A percentile compares a stretch with the other conserved stretches of the same genome.
These are phyloP conservation scores for Spergularia marina DNA, from an alignment of 148 eudicot species.

Conservation along the genomic window DNA sequence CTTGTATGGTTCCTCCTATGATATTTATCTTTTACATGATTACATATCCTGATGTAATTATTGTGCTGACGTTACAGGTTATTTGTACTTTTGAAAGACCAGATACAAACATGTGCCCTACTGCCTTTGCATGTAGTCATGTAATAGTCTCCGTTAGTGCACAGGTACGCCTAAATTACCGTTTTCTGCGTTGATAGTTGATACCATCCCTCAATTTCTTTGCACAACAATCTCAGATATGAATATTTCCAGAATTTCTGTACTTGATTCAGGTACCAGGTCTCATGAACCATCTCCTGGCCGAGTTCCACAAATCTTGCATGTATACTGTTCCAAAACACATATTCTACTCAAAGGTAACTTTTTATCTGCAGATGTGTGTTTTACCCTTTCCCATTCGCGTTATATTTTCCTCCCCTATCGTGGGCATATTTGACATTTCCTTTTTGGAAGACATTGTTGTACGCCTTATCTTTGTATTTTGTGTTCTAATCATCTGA, in stretches of 20 bases:
- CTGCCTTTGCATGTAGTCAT: conserved; percentile 60
- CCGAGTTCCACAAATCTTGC: conserved; percentile 75
- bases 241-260: not conserved
- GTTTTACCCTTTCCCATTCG: conserved; percentile 2
- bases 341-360: conserved; percentile 65
- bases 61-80: conserved; percentile 41
- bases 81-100: conserved; percentile 43
- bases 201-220: not conserved
- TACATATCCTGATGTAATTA: not conserved
- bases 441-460: not conserved
- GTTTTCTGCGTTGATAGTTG: not conserved
- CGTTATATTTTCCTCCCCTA: not conserved
- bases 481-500: not conserved
- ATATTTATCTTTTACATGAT: conserved; percentile 2
- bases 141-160: conserved; percentile 66
- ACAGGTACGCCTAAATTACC: conserved; percentile 44
- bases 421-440: not conserved
- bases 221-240: not conserved
- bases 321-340: conserved; percentile 90
- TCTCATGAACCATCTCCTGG: conserved; percentile 74
- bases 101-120: conserved; percentile 28
- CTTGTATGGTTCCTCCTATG: not conserved
- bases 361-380: not conserved
- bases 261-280: conserved; percentile 55
- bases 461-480: not conserved